Percentiles rank a stretch among this genome's conserved stretches.
These are phyloP conservation scores for Teunomyces pallodes DNA, from an alignment of 805 yeast genomes.

Conservation along the genomic window DNA sequence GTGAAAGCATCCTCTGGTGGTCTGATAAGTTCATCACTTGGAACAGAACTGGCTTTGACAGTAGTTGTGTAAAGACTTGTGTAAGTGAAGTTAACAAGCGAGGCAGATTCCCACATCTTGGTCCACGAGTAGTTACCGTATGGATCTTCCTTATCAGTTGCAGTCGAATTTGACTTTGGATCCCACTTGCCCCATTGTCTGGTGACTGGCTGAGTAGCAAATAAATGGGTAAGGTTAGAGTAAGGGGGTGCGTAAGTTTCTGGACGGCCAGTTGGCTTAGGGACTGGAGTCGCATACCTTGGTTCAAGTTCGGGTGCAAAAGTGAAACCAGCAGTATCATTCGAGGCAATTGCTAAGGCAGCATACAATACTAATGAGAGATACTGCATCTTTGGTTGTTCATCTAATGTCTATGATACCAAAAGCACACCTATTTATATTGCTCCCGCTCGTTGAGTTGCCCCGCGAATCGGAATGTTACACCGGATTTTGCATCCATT, in stretches of 20 bases:
- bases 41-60: slow-evolving; percentile 17
- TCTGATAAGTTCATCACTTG: slow-evolving; percentile 10
- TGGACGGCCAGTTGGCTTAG: slow-evolving; percentile 1
- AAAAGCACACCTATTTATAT: background rate
- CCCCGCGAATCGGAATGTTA: background rate
- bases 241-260: slow-evolving; percentile 1
- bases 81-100: slow-evolving; percentile 12
- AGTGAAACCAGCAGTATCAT: background rate
- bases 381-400: background rate
- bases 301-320: slow-evolving; percentile 2
- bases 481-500: too few species aligned
- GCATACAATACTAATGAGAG: background rate
- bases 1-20: slow-evolving; percentile 17
- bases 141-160: slow-evolving; percentile 17
- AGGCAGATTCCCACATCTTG: slow-evolving; percentile 13
- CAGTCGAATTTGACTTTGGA: slow-evolving; percentile 9
- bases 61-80: slow-evolving; percentile 6
- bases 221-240: background rate
- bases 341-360: background rate
- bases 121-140: slow-evolving; percentile 21
- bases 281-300: slow-evolving; percentile 2
- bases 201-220: slow-evolving; percentile 6
- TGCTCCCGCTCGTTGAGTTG: background rate
- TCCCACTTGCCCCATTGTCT: slow-evolving; percentile 19
- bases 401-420: background rate